Evolutionary conservation across 192 early-diverging fungal genomes (phyloP), one percentile per base, ranked within the genome.

Genomic region (Spizellomyces punctatus): DNA sequence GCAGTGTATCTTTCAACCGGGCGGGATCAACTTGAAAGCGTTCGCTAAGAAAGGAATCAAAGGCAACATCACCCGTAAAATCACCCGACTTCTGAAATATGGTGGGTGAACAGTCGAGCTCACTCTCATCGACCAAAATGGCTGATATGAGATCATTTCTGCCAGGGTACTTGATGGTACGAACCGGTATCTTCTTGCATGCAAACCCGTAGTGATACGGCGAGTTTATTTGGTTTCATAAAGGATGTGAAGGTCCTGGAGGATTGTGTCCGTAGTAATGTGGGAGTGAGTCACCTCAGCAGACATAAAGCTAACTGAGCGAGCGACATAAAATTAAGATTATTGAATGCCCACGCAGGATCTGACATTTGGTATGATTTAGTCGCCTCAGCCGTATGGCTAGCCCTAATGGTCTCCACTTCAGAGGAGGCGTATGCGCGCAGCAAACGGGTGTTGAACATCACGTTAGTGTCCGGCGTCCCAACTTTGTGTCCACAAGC

Each of bases 171-270:
- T 54, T 54, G 50, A 54, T 54, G 50, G 50, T 54, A 54, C 17
- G 50, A 54, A 19, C 1, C 4, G 50, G 50, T 54, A 12, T 19
- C 50, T 52, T n/a, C 49, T 54, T 54, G 27, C 27, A 54, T 54
- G 46, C 76, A 86, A 89, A 89, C 8, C 27, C 27, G 27, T 36
- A 36, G 27, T 36, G 27, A 36, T 36, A 36, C 27, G 27, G 27
- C 27, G 27, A 36, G 27, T 3, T 36, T 36, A 36, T 36, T 3
- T 36, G 27, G 27, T 36, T 89, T 91, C 65, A 64, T 93, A 8
- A 79, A 92, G 75, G 91, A 94, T 70, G 85, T 92, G 48, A 84
- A 86, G 43, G 92, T 94, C 4, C 75, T 93, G 12, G 82, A 93
- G 70, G 83, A 91, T 16, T 91, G 89, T 77, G 89, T 93, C 8